Conservation (phyloP, 371 early-diverging fungal species). For the Mucor racemosus region DNA sequence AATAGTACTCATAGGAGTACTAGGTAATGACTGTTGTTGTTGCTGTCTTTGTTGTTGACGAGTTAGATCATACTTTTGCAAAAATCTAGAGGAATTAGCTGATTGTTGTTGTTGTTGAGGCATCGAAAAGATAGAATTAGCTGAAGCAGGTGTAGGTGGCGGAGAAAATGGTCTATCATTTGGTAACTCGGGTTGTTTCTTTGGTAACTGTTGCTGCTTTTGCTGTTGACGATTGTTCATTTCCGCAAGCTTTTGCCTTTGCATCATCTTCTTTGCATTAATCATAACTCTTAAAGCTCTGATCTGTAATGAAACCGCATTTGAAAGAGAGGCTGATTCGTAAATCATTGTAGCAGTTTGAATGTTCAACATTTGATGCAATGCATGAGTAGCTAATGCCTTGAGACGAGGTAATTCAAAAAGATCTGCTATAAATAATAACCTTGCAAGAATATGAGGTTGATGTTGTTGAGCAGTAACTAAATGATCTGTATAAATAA, state of each 20-base stretch:
- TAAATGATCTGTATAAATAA: conserved; percentile 68
- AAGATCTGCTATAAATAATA: conserved; percentile 59
- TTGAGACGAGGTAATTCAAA: conserved; percentile 61
- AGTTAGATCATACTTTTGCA: conserved; percentile 18
- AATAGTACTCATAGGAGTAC: neutral
- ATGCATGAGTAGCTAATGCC: conserved; percentile 51
- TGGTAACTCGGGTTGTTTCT: conserved; percentile 3
- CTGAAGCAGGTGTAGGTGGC: conserved; percentile 11
- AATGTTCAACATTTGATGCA: conserved; percentile 64
- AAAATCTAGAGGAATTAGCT: conserved; percentile 9
- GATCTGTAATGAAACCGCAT: conserved; percentile 56
- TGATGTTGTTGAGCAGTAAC: conserved; percentile 60
- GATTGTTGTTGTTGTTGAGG: conserved; percentile 3
- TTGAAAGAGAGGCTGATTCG: conserved; percentile 56
- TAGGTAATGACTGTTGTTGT: conserved; percentile 1
- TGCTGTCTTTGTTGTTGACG: neutral
- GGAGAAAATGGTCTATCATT: conserved; percentile 14
- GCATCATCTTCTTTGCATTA: conserved; percentile 51
- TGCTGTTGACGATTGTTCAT: conserved; percentile 1
- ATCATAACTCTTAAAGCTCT: conserved; percentile 56
- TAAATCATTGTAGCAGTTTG: conserved; percentile 65
- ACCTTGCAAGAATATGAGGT: conserved; percentile 58
- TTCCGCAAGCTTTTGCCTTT: conserved; percentile 29
- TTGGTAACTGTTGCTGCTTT: conserved; percentile 9
- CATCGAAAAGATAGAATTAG: neutral